These are phyloP conservation scores for Castanea sativa DNA, from an alignment of 306 rosid species.

Conservation along the genomic window DNA sequence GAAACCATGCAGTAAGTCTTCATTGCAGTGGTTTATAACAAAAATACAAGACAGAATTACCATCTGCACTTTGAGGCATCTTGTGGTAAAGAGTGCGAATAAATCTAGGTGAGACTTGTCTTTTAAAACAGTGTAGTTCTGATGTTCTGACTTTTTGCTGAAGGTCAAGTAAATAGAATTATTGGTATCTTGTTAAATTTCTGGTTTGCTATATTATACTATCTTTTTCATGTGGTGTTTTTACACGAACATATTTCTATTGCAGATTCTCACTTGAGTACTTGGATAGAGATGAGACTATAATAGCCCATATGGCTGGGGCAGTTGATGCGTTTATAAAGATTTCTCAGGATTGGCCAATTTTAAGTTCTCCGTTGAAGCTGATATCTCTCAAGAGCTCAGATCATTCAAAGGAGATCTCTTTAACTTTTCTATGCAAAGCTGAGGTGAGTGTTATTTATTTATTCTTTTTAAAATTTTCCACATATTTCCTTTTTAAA, in stretches of 20 bases:
- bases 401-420: conserved; percentile 44
- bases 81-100: conserved; percentile 58
- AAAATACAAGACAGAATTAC: conserved; percentile 73
- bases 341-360: conserved; percentile 77
- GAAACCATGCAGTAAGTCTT: conserved; percentile 55
- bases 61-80: conserved; percentile 51
- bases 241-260: conserved; percentile 10
- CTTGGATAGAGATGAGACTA: conserved; percentile 60
- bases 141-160: conserved; percentile 10
- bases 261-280: conserved; percentile 64
- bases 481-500: background rate
- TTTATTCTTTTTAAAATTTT: background rate
- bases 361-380: conserved; percentile 58
- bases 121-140: background rate
- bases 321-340: conserved; percentile 66
- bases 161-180: background rate
- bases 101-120: conserved; percentile 56
- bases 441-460: conserved; percentile 52
- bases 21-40: conserved; percentile 76
- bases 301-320: conserved; percentile 62
- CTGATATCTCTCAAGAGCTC: conserved; percentile 62
- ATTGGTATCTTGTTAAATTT: background rate
- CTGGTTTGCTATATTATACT: background rate
- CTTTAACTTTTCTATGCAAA: conserved; percentile 53
- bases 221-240: conserved; percentile 11